phyloP scores from a whole-genome alignment of 352 stramenopile species.

The Phytophthora palmivora region DNA sequence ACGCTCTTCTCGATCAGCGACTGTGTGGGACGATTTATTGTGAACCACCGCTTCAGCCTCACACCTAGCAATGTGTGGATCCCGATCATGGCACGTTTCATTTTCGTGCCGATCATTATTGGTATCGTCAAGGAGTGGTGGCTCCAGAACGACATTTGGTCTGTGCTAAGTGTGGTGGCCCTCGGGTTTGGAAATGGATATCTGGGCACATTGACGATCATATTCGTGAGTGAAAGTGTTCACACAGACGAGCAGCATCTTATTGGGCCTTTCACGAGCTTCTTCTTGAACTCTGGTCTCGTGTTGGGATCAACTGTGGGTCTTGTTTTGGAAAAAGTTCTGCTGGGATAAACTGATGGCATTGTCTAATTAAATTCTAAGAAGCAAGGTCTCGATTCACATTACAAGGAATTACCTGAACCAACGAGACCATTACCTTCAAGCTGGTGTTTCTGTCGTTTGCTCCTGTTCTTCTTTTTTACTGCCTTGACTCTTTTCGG shows the following conservation, averaged over 20 bases:
- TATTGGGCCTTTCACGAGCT: slow-evolving; percentile 83
- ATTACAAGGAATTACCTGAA: slow-evolving; percentile 14
- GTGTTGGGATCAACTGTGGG: slow-evolving; percentile 77
- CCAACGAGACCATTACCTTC: slow-evolving; percentile 1
- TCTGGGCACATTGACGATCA: slow-evolving; percentile 78
- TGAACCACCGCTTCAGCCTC: slow-evolving; percentile 69
- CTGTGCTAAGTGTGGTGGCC: slow-evolving; percentile 68
- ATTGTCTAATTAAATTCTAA: slow-evolving; percentile 7
- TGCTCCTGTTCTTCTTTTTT: slow-evolving; percentile 41
- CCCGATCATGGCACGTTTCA: slow-evolving; percentile 57
- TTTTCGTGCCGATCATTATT: slow-evolving; percentile 76
- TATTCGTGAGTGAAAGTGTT: slow-evolving; percentile 86
- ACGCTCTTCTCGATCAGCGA: slow-evolving; percentile 81
- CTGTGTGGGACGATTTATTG: slow-evolving; percentile 74
- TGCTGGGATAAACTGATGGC: slow-evolving; percentile 46
- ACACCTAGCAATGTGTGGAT: slow-evolving; percentile 75
- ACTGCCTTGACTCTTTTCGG: slow-evolving; percentile 41
- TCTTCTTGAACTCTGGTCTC: slow-evolving; percentile 86
- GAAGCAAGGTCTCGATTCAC: slow-evolving; percentile 11
- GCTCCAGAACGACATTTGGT: slow-evolving; percentile 79
- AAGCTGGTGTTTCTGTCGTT: slow-evolving; percentile 27
- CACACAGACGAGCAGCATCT: slow-evolving; percentile 73
- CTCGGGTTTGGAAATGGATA: slow-evolving; percentile 87
- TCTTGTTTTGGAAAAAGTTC: slow-evolving; percentile 66
- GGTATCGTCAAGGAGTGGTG: slow-evolving; percentile 72